Evolutionary conservation across 306 rosid species (phyloP).

Genomic region (Malus asiatica): DNA sequence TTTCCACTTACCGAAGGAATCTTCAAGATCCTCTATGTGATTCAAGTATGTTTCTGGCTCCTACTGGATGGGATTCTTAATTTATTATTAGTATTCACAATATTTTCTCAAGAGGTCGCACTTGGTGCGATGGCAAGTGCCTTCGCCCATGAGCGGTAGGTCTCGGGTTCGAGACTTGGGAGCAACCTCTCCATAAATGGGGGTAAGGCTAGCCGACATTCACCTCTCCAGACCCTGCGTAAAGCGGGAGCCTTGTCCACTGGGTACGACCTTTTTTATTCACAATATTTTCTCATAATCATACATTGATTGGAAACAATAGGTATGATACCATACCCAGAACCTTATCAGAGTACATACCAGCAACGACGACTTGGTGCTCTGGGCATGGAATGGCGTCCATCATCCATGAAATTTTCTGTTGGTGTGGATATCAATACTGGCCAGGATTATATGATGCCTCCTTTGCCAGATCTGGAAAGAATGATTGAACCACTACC

Average conservation of each 20-base stretch:
- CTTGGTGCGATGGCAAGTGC: no score
- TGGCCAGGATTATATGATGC: slow-evolving; percentile 54
- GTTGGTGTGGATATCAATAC: slow-evolving; percentile 45
- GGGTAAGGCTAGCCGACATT: no score
- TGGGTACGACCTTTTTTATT: no score
- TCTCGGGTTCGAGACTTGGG: no score
- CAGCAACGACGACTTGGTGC: slow-evolving; percentile 82
- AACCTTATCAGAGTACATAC: slow-evolving; percentile 78
- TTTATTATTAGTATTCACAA: neutral
- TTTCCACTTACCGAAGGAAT: slow-evolving; percentile 58
- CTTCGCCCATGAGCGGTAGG: no score
- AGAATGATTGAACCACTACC: slow-evolving; percentile 67
- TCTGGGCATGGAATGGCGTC: slow-evolving; percentile 82
- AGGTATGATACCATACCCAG: slow-evolving; percentile 89
- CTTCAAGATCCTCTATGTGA: slow-evolving; percentile 84
- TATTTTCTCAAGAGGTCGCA: slow-evolving; percentile 23
- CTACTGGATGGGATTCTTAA: slow-evolving; percentile 10
- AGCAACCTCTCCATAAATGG: no score
- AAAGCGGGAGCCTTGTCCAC: no score
- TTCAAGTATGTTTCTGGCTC: slow-evolving; percentile 51
- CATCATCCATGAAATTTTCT: slow-evolving; percentile 55
- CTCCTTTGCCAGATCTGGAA: slow-evolving; percentile 84
- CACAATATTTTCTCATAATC: slow-evolving; percentile 16
- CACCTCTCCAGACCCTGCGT: no score
- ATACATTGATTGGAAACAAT: slow-evolving; percentile 15